Percentiles rank a stretch among this genome's conserved stretches.
Conservation (phyloP, 2,329 filamentous ascomycete genomes). For the Ophiostoma himal-ulmi region DNA sequence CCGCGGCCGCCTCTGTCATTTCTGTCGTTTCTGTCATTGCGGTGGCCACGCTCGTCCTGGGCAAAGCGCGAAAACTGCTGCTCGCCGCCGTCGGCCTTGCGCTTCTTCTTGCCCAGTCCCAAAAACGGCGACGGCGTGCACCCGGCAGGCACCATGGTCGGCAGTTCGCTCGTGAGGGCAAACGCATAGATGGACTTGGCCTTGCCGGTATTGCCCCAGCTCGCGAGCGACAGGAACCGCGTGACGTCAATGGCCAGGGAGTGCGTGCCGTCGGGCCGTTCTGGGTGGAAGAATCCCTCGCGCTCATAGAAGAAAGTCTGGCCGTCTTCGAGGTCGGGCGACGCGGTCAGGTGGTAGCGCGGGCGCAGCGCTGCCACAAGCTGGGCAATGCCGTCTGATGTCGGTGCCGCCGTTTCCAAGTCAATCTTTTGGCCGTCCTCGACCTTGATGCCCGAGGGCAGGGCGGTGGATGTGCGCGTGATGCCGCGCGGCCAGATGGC, state of each 20-base stretch:
- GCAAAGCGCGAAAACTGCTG: slow-evolving; percentile 50
- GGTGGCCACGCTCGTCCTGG: slow-evolving; percentile 21
- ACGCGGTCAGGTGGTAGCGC: slow-evolving; percentile 72
- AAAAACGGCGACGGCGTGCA: slow-evolving; percentile 71
- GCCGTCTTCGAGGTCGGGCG: slow-evolving; percentile 38
- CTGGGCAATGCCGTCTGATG: slow-evolving; percentile 63
- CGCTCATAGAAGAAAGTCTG: slow-evolving; percentile 69
- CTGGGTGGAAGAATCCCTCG: slow-evolving; percentile 78
- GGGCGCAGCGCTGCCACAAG: slow-evolving; percentile 75
- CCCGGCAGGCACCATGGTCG: slow-evolving; percentile 59
- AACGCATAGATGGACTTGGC: slow-evolving; percentile 79
- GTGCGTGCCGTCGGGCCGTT: slow-evolving; percentile 35
- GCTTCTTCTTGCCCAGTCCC: slow-evolving; percentile 24
- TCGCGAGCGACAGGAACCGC: slow-evolving; percentile 83
- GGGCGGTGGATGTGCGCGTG: slow-evolving; percentile 59
- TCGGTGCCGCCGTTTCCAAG: neutral
- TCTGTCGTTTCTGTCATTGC: slow-evolving; percentile 41
- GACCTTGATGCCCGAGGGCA: slow-evolving; percentile 41
- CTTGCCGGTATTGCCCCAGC: slow-evolving; percentile 68
- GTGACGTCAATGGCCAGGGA: slow-evolving; percentile 58
- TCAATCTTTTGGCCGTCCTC: slow-evolving; percentile 38
- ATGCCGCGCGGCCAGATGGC: slow-evolving; percentile 76
- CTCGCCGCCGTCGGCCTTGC: slow-evolving; percentile 28
- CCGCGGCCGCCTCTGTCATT: slow-evolving; percentile 32
- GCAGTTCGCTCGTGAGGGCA: slow-evolving; percentile 58